Base-by-base conservation (phyloP, 176 grass and related monocot genomes). In the Avena sativa region DNA sequence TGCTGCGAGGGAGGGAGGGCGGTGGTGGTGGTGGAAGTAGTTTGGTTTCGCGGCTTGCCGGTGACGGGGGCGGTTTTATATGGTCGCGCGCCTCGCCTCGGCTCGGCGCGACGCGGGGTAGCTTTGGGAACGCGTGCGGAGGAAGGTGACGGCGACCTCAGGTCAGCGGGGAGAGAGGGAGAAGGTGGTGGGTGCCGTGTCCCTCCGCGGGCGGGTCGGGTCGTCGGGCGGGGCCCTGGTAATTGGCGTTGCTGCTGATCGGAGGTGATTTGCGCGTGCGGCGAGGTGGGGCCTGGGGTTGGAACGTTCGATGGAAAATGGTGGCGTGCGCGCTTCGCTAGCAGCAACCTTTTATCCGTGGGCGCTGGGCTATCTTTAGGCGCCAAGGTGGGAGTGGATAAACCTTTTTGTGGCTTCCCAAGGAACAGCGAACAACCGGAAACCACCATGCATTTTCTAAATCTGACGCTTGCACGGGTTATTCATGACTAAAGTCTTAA, bases 111-210 rank as follows among this genome's bases (percentile, higher is more conserved):
- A 46, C 71, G 72, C 46, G 46, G 12, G 50, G 1, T 14, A 4
- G 66, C 43, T 9, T 23, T 64, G 80, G 75, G 48, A 87, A 79
- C 89, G 85, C 85, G 80, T 90, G 80, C 38, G 56, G 84, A 68
- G 46, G 84, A 84, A 79, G 85, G 85, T 19, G 85, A 83, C 74
- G 89, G 84, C 30, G 72, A 62, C 5, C 72, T 40, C 43, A 78
- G 64, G 58, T 2, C 55, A 79, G 48, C 19, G 60, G 84, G 77
- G 89, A 48, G 13, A 17, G 15, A 23, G 47, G 48, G 10, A 17
- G 62, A 28, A 32, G 76, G 65, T 30, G 53, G 81, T 25, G 30
- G 53, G 62, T 55, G 79, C 16, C 10, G 59, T 58, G 9, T 30
- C 32, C 30, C 71, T 34, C 50, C 23, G 40, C 44, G 34, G 28